These are phyloP conservation scores for Solanum acaule DNA, from an alignment of 257 asterid genomes.

Conservation along the genomic window DNA sequence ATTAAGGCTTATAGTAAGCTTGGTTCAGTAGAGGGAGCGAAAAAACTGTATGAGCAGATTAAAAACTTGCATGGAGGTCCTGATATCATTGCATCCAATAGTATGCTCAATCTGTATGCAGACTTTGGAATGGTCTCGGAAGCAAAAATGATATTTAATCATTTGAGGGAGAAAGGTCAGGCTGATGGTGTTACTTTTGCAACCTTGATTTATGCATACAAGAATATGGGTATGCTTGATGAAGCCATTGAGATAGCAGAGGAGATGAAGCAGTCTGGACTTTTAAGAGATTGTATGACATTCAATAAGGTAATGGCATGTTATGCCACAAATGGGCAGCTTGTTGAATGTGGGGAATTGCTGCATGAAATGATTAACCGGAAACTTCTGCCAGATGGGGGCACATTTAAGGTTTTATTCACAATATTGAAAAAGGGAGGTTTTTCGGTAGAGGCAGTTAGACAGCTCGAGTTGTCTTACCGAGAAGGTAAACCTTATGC, in stretches of 20 bases:
- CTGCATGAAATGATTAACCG: conserved; percentile 64
- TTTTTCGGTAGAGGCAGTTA: conserved; percentile 46
- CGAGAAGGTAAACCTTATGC: conserved; percentile 57
- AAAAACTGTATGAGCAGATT: conserved; percentile 52
- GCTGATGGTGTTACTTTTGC: conserved; percentile 82
- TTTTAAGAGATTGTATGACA: conserved; percentile 46
- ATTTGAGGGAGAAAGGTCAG: conserved; percentile 29
- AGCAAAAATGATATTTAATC: conserved; percentile 46
- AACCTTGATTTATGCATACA: conserved; percentile 74
- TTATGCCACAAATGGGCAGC: conserved; percentile 56
- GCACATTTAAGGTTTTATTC: conserved; percentile 64
- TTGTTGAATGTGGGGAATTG: conserved; percentile 63
- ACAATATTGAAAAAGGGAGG: conserved; percentile 70
- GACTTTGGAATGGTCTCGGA: conserved; percentile 77
- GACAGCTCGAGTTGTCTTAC: conserved; percentile 53
- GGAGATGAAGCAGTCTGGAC: conserved; percentile 57
- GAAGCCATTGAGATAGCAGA: conserved; percentile 75
- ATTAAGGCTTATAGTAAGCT: conserved; percentile 72
- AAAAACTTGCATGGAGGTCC: conserved; percentile 56
- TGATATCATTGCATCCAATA: conserved; percentile 78
- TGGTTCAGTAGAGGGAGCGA: conserved; percentile 76
- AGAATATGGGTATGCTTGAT: conserved; percentile 85
- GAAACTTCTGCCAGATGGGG: conserved; percentile 50
- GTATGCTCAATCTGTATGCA: conserved; percentile 71
- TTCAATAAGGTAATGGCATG: conserved; percentile 77